phyloP scores from a whole-genome alignment of 768 basidiomycete genomes.

The Pulveroboletus sp. region DNA sequence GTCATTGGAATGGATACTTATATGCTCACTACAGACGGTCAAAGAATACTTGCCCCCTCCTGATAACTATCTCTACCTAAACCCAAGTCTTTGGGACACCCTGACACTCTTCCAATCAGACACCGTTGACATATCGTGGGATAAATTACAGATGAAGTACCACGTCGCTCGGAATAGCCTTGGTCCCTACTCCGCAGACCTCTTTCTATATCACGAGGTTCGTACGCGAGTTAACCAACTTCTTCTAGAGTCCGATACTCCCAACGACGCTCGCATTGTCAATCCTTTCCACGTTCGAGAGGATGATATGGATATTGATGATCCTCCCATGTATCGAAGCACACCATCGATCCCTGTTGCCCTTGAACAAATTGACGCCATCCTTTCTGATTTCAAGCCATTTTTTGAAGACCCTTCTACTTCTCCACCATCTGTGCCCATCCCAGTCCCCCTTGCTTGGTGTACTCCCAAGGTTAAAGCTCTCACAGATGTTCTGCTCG shows the following conservation, averaged over 20 bases:
- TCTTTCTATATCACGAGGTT: slow-evolving; percentile 62
- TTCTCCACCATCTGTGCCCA: slow-evolving; percentile 31
- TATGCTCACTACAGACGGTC: slow-evolving; percentile 41
- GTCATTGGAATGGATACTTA: slow-evolving; percentile 1
- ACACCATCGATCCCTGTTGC: slow-evolving; percentile 34
- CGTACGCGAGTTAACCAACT: slow-evolving; percentile 44
- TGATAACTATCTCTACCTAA: slow-evolving; percentile 49
- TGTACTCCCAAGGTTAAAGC: slow-evolving; percentile 67
- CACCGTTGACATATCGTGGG: slow-evolving; percentile 48
- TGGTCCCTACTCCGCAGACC: slow-evolving; percentile 71
- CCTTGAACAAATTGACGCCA: slow-evolving; percentile 43
- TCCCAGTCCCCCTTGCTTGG: slow-evolving; percentile 51
- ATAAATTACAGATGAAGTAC: slow-evolving; percentile 60
- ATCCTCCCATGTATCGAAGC: slow-evolving; percentile 10
- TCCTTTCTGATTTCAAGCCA: slow-evolving; percentile 42
- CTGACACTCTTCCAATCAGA: slow-evolving; percentile 38
- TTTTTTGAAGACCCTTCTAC: slow-evolving; percentile 34
- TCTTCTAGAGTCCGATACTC: slow-evolving; percentile 26
- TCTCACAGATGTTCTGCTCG: slow-evolving; percentile 57
- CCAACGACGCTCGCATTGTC: slow-evolving; percentile 17
- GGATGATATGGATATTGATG: slow-evolving; percentile 29
- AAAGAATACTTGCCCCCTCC: slow-evolving; percentile 53
- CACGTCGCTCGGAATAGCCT: slow-evolving; percentile 54
- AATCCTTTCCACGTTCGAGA: slow-evolving; percentile 15
- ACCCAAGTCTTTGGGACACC: slow-evolving; percentile 50